Conservation (phyloP, 1,139 yeast genomes). For the Yamadazyma diddensiae region DNA sequence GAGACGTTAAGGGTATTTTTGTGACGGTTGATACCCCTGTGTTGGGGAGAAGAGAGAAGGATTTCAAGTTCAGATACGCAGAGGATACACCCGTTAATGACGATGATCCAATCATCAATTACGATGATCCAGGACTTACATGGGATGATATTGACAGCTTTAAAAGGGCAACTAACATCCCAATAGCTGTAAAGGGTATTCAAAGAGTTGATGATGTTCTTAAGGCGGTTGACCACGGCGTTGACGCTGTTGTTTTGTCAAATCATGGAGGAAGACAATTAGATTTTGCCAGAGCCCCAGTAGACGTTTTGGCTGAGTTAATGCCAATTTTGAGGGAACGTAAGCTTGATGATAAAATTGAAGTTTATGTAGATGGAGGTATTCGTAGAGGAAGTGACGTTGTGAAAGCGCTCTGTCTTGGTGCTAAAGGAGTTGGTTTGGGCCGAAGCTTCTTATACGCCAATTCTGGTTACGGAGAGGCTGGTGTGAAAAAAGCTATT, state of each 20-base stretch:
- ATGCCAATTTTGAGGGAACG: constrained; percentile 35
- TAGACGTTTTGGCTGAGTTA: constrained; percentile 47
- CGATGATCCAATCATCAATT: constrained; percentile 8
- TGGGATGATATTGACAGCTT: constrained; percentile 21
- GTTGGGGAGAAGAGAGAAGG: constrained; percentile 26
- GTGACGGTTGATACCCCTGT: constrained; percentile 28
- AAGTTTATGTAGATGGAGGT: constrained; percentile 53
- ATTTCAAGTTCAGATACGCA: constrained; percentile 16
- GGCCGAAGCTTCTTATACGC: constrained; percentile 50
- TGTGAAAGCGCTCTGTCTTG: constrained; percentile 52
- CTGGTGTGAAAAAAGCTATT: constrained; percentile 44
- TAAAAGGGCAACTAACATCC: constrained; percentile 21
- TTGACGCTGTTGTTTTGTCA: constrained; percentile 49
- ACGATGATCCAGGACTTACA: constrained; percentile 14
- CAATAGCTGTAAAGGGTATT: constrained; percentile 48
- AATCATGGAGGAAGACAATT: constrained; percentile 58
- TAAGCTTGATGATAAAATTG: constrained; percentile 32
- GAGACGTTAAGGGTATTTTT: constrained; percentile 24
- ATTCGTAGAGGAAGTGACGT: constrained; percentile 54
- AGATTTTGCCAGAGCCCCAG: constrained; percentile 46
- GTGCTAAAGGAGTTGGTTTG: constrained; percentile 55
- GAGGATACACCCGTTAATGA: constrained; percentile 11
- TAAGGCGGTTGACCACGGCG: constrained; percentile 41
- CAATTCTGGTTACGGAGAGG: constrained; percentile 50
- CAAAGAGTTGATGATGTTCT: constrained; percentile 50